Percentiles rank a stretch among this genome's conserved stretches.
Conservation (phyloP, 257 asterid species). For the Solanum sejunctum region DNA sequence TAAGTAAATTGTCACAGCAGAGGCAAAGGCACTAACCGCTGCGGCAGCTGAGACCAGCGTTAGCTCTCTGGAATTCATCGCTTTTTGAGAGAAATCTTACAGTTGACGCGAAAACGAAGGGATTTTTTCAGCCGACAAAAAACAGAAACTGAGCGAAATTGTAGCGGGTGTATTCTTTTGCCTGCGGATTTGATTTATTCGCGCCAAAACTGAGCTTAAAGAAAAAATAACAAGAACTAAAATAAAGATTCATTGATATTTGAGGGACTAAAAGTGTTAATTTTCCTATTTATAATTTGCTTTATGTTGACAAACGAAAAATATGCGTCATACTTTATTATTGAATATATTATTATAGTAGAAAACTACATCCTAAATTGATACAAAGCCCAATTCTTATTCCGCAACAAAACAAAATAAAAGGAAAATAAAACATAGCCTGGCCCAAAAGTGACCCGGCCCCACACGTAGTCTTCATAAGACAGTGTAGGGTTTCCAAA, state of each 20-base stretch:
- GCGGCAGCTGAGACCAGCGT: constrained; percentile 51
- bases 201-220: not conserved
- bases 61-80: constrained; percentile 57
- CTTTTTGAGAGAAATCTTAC: not conserved
- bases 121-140: not conserved
- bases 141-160: not conserved
- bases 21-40: constrained; percentile 43
- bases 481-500: too few species aligned
- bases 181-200: not conserved
- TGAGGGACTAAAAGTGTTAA: not conserved
- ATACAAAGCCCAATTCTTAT: too few species aligned
- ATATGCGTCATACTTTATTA: too few species aligned
- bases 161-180: not conserved
- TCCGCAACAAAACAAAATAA: too few species aligned
- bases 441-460: too few species aligned
- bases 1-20: constrained; percentile 32
- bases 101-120: not conserved
- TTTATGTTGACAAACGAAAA: not conserved
- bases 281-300: not conserved
- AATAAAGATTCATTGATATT: not conserved
- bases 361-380: too few species aligned
- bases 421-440: too few species aligned
- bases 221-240: not conserved
- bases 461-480: too few species aligned
- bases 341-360: too few species aligned